Base-by-base conservation (phyloP, 192 early-diverging fungal species). In the Coemansia erecta region DNA sequence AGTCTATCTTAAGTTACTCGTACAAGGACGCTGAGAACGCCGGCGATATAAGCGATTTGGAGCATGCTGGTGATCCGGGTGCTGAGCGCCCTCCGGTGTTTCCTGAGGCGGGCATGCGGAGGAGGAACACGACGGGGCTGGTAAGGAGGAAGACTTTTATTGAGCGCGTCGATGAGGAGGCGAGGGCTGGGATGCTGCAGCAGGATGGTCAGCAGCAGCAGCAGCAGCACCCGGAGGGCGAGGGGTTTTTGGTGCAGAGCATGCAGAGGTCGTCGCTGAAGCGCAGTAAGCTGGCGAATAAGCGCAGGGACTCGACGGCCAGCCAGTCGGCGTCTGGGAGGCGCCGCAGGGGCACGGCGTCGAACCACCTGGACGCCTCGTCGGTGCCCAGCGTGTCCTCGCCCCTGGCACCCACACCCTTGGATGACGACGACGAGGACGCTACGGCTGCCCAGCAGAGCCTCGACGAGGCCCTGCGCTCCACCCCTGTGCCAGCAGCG, bases 1-100 rank as follows among this genome's bases (percentile, higher is more conserved):
- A 75, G 31, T 80, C 81, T 9, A 69, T 82, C 9, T 58, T 80
- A 19, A 80, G 72, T 44, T 77, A 78, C 58, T 82, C 77, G 33
- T 63, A 72, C 55, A 58, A 66, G 3, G 47, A 35, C 28, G 31
- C 24, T 11, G 73, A 68, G 22, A 63, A 46, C 4, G 44, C 39
- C 10, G n/a, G n/a, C n/a, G n/a, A n/a, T n/a, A n/a, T n/a, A n/a
- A n/a, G n/a, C n/a, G n/a, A n/a, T n/a, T n/a, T n/a, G n/a, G n/a
- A n/a, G n/a, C n/a, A n/a, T n/a, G n/a, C n/a, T n/a, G n/a, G n/a
- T n/a, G n/a, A n/a, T 21, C 39, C 6, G 24, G 19, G 37, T 58
- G 22, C 26, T 48, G 55, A 26, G 11, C 21, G 61, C 13, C n/a
- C n/a, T n/a, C n/a, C n/a, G n/a, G 40, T 15, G 22, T 23, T 54